phyloP scores from a whole-genome alignment of 2,329 filamentous ascomycete genomes.

The Paecilomyces fulvus region DNA sequence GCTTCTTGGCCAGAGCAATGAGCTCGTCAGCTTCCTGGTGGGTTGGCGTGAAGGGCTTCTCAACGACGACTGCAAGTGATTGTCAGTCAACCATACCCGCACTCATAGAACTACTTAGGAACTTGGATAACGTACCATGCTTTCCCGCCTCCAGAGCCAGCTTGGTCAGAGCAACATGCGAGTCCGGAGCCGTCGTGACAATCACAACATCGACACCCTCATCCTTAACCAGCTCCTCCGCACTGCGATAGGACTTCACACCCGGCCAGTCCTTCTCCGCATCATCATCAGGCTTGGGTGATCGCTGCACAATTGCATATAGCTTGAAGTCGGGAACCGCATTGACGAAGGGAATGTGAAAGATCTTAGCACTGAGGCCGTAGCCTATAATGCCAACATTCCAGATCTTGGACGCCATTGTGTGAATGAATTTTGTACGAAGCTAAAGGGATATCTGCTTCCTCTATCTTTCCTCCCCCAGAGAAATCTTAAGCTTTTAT shows the following conservation, averaged over 20 bases:
- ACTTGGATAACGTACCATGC: conserved; percentile 39
- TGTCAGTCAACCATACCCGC: background rate
- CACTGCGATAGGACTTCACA: conserved; percentile 55
- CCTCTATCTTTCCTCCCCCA: no score
- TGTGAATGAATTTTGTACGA: conserved; percentile 2
- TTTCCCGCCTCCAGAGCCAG: conserved; percentile 61
- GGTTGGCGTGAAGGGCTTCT: conserved; percentile 75
- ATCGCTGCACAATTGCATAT: conserved; percentile 68
- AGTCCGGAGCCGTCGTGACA: conserved; percentile 62
- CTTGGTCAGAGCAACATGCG: conserved; percentile 59
- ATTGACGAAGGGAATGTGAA: conserved; percentile 72
- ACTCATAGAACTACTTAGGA: background rate
- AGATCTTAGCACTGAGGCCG: conserved; percentile 63
- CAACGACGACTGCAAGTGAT: conserved; percentile 52
- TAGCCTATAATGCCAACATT: conserved; percentile 55
- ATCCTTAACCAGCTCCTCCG: conserved; percentile 58
- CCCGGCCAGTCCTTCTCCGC: conserved; percentile 60
- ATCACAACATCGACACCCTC: conserved; percentile 59
- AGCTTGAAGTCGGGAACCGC: conserved; percentile 57
- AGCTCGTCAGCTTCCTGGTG: conserved; percentile 59
- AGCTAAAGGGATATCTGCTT: background rate
- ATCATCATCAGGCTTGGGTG: conserved; percentile 55
- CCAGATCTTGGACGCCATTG: conserved; percentile 38
- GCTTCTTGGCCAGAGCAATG: conserved; percentile 45
- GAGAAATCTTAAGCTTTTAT: background rate